Conservation (phyloP, 176 grass and related monocot genomes). For the Typha latifolia region DNA sequence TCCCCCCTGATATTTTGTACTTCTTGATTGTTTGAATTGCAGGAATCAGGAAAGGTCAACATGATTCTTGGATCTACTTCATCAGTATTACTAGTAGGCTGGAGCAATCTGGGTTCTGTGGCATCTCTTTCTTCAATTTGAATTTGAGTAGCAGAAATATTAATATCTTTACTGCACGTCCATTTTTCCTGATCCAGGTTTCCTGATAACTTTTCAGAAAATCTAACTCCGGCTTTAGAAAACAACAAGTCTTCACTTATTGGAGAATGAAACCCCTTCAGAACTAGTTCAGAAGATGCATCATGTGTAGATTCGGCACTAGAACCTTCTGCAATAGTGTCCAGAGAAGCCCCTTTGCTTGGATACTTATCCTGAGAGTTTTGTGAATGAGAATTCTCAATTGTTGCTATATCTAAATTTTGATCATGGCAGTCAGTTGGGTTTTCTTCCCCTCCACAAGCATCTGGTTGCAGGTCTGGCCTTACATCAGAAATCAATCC, state of each 20-base stretch:
- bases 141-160: slow-evolving; percentile 25
- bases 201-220: slow-evolving; percentile 9
- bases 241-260: slow-evolving; percentile 16
- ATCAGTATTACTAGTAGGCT: slow-evolving; percentile 7
- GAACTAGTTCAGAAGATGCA: slow-evolving; percentile 26
- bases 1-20: slow-evolving; percentile 11
- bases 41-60: slow-evolving; percentile 11
- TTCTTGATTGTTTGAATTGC: slow-evolving; percentile 18
- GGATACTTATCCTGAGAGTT: slow-evolving; percentile 19
- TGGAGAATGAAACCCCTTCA: slow-evolving; percentile 15
- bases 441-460: slow-evolving; percentile 18
- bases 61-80: slow-evolving; percentile 12
- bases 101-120: slow-evolving; percentile 1
- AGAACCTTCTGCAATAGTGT: slow-evolving; percentile 13
- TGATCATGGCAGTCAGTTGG: slow-evolving; percentile 9
- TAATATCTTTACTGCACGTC: slow-evolving; percentile 19
- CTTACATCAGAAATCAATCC: slow-evolving; percentile 22
- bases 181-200: slow-evolving; percentile 24
- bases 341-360: slow-evolving; percentile 15
- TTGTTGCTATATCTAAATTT: slow-evolving; percentile 13
- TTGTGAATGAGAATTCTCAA: slow-evolving; percentile 22
- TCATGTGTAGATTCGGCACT: slow-evolving; percentile 5
- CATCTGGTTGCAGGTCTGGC: not conserved
- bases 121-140: slow-evolving; percentile 5
- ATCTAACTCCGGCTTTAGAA: slow-evolving; percentile 21